Evolutionary conservation across 1,139 yeast species (phyloP).

Genomic region (Lodderomyces oxycetoniae): DNA sequence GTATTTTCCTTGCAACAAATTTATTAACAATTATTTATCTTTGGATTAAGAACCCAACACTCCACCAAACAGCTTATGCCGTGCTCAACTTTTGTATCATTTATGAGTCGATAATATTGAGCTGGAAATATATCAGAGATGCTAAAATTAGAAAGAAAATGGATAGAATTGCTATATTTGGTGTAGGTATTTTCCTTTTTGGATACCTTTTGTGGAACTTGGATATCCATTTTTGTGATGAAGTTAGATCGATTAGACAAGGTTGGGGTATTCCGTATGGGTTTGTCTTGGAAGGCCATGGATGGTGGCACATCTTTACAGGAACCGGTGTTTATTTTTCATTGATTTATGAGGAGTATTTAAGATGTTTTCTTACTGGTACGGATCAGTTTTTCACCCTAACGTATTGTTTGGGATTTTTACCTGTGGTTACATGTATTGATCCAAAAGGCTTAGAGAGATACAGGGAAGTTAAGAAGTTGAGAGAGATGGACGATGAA

Average conservation of each 20-base stretch:
- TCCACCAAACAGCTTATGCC: conserved; percentile 81
- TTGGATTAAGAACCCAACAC: conserved; percentile 69
- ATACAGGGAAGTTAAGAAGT: conserved; percentile 18
- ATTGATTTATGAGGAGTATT: conserved; percentile 66
- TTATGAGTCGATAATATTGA: conserved; percentile 47
- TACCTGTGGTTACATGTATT: conserved; percentile 31
- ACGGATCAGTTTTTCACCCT: conserved; percentile 48
- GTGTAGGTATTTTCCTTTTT: conserved; percentile 57
- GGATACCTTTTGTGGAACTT: conserved; percentile 84
- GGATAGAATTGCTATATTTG: conserved; percentile 51
- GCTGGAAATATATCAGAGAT: conserved; percentile 49
- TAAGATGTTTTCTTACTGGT: conserved; percentile 57
- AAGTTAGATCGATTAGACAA: conserved; percentile 61
- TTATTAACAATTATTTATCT: conserved; percentile 62
- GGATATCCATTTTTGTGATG: conserved; percentile 76
- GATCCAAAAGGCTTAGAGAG: conserved; percentile 29
- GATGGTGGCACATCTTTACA: conserved; percentile 96
- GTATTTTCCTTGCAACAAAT: conserved; percentile 54
- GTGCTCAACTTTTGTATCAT: conserved; percentile 60
- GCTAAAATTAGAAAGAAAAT: conserved; percentile 42
- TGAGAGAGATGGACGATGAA: conserved; percentile 18
- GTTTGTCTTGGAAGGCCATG: conserved; percentile 83
- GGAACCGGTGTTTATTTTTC: conserved; percentile 62
- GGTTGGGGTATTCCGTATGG: conserved; percentile 81
- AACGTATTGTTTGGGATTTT: conserved; percentile 41